Conservation (phyloP, 106 monocot genomes). For the Dioscorea zingiberensis region DNA sequence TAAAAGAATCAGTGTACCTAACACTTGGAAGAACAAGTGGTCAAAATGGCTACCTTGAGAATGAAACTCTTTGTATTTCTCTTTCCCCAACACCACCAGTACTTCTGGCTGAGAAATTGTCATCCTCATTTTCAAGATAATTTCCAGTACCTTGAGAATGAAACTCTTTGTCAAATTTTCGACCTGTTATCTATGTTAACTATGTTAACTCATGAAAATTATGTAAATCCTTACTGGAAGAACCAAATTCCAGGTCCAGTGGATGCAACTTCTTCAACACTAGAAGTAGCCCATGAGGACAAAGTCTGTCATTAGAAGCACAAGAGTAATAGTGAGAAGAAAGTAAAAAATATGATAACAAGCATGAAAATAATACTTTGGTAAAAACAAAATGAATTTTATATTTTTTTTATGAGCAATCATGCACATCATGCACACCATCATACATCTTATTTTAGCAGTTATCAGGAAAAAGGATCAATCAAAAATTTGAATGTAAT, state of each 20-base stretch:
- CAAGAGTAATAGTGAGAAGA: neutral
- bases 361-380: neutral
- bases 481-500: too few species aligned
- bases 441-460: too few species aligned
- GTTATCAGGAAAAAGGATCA: too few species aligned
- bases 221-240: conserved; percentile 63
- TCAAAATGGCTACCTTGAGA: too few species aligned
- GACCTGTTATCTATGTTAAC: too few species aligned
- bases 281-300: conserved; percentile 78
- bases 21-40: too few species aligned
- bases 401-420: too few species aligned
- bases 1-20: too few species aligned
- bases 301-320: conserved; percentile 34
- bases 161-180: neutral
- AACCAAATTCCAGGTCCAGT: conserved; percentile 85
- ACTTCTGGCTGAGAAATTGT: too few species aligned
- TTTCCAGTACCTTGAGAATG: neutral
- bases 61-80: neutral
- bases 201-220: too few species aligned
- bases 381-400: too few species aligned
- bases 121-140: neutral
- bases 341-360: neutral
- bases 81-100: neutral
- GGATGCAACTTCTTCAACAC: conserved; percentile 87
- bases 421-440: too few species aligned